These are phyloP conservation scores for Claviceps sorghi DNA, from an alignment of 2,329 filamentous ascomycete species.

Conservation along the genomic window DNA sequence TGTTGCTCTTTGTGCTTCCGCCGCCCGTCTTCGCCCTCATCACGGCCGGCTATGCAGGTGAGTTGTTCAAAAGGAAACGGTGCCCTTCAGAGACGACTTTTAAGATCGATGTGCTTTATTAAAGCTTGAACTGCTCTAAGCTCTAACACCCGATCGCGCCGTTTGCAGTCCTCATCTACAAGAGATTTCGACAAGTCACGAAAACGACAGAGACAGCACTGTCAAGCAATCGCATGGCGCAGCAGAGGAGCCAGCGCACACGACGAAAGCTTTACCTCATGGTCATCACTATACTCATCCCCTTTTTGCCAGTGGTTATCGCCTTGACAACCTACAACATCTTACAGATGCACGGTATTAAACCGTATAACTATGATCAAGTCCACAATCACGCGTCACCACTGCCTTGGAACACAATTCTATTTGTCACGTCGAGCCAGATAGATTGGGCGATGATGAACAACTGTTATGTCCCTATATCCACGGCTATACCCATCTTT, in stretches of 20 bases:
- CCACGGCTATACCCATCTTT: slow-evolving; percentile 33
- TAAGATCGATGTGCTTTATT: not conserved
- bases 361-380: slow-evolving; percentile 25
- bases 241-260: slow-evolving; percentile 30
- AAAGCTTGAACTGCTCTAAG: not conserved
- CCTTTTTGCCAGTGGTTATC: slow-evolving; percentile 35
- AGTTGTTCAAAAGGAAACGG: slow-evolving; percentile 13
- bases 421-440: slow-evolving; percentile 27
- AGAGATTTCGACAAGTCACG: slow-evolving; percentile 32
- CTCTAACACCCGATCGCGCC: not conserved
- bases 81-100: not conserved
- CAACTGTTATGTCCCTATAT: slow-evolving; percentile 32
- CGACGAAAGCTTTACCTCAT: slow-evolving; percentile 41
- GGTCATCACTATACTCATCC: slow-evolving; percentile 34
- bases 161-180: slow-evolving; percentile 28
- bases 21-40: slow-evolving; percentile 27
- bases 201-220: slow-evolving; percentile 26
- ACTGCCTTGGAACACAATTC: slow-evolving; percentile 31
- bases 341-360: slow-evolving; percentile 11
- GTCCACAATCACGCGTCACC: slow-evolving; percentile 25
- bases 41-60: slow-evolving; percentile 34
- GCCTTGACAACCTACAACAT: slow-evolving; percentile 29
- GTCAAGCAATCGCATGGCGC: slow-evolving; percentile 24
- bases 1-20: slow-evolving; percentile 34
- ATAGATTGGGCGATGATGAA: slow-evolving; percentile 27